Evolutionary conservation across 495 filamentous ascomycete genomes (phyloP).

Genomic region (Annulohypoxylon maeteangense): DNA sequence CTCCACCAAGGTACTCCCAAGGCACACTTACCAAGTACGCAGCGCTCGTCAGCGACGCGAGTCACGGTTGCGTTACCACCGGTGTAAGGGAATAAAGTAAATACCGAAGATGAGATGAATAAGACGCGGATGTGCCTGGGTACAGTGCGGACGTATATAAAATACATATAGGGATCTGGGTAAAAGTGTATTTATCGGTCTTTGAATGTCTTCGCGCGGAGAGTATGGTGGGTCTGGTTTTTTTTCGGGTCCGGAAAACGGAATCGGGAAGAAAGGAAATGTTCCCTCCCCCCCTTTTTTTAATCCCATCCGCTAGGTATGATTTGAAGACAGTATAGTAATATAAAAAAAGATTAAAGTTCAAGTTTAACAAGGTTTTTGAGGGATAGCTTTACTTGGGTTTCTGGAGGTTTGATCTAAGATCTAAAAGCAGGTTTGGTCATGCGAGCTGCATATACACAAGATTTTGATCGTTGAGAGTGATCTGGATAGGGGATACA

Average conservation of each 20-base stretch:
- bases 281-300: not conserved
- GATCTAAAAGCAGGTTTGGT: not conserved
- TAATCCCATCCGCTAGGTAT: not conserved
- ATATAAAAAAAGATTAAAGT: slow-evolving; percentile 21
- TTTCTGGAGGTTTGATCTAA: not conserved
- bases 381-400: not conserved
- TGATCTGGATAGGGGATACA: slow-evolving; percentile 4
- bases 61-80: slow-evolving; percentile 84
- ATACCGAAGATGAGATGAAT: not conserved
- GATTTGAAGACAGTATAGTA: not conserved
- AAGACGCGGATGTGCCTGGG: not conserved
- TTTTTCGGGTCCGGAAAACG: not conserved
- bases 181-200: slow-evolving; percentile 2
- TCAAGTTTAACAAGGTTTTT: not conserved
- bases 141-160: not conserved
- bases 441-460: not conserved
- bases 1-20: slow-evolving; percentile 71
- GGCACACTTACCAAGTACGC: slow-evolving; percentile 85
- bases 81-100: slow-evolving; percentile 29
- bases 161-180: not conserved
- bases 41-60: slow-evolving; percentile 74
- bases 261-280: not conserved
- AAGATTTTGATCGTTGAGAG: not conserved
- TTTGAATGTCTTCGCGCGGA: not conserved
- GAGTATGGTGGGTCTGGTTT: not conserved